These are phyloP conservation scores for Thraustotheca clavata DNA, from an alignment of 352 stramenopile genomes.

Conservation along the genomic window DNA sequence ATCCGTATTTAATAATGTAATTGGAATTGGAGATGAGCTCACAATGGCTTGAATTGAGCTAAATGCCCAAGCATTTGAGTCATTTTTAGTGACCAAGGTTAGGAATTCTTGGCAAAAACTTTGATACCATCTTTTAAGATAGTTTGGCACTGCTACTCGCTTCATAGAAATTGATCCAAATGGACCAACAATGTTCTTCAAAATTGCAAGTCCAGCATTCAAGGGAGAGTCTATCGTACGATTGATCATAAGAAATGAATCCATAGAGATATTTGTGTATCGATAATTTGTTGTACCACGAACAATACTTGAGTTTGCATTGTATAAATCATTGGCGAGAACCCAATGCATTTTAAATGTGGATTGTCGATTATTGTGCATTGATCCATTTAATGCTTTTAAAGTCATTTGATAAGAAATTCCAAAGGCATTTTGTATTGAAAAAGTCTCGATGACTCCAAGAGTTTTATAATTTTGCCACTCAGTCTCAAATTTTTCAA, in stretches of 20 bases:
- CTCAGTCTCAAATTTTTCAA: neutral
- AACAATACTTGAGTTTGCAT: neutral
- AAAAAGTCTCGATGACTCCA: slow-evolving; percentile 6
- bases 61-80: neutral
- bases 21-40: neutral
- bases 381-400: neutral
- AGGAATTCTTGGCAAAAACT: neutral
- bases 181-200: neutral
- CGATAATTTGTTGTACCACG: neutral
- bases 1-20: neutral
- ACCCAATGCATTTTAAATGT: slow-evolving; percentile 12
- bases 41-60: neutral
- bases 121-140: neutral
- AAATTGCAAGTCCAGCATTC: neutral
- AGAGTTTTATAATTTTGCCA: slow-evolving; percentile 20
- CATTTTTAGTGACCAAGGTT: neutral
- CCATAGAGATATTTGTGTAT: neutral
- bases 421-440: slow-evolving; percentile 11
- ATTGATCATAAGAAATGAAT: neutral
- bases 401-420: slow-evolving; percentile 2
- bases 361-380: neutral
- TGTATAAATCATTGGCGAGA: neutral
- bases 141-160: neutral
- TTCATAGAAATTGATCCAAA: slow-evolving; percentile 8
- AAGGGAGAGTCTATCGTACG: neutral